Percentiles rank a stretch among this genome's conserved stretches.
Evolutionary conservation across 805 yeast genomes (phyloP).

Genomic region (Starmerella geochares): DNA sequence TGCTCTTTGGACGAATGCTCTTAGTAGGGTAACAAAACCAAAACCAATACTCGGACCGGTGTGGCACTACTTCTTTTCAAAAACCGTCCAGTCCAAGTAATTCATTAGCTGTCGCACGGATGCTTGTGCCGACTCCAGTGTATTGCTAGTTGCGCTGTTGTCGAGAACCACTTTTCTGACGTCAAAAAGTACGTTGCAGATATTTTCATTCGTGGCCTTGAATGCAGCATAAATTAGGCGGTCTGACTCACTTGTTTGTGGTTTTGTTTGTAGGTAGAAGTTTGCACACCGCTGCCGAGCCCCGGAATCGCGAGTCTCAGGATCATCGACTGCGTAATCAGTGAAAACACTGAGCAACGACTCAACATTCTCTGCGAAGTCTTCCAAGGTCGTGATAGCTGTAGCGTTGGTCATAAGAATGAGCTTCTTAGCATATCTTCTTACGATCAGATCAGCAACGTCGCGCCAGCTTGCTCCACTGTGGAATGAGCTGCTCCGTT

Average conservation of each 20-base stretch:
- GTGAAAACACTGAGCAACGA: background rate
- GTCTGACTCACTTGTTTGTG: background rate
- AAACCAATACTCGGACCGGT: too few relatives aligned
- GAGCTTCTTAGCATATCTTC: background rate
- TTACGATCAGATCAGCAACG: background rate
- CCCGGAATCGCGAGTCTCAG: background rate
- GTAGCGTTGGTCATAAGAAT: background rate
- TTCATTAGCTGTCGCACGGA: background rate
- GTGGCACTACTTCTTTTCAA: too few relatives aligned
- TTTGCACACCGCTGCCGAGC: background rate
- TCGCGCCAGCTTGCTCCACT: background rate
- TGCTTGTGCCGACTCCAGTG: background rate
- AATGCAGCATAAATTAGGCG: background rate
- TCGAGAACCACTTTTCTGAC: background rate
- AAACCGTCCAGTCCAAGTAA: background rate
- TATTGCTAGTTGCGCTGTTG: background rate
- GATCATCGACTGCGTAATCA: background rate
- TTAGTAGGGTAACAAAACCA: too few relatives aligned
- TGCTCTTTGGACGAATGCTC: too few relatives aligned
- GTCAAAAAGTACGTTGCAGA: background rate
- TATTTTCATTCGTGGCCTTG: background rate
- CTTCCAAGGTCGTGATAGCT: background rate
- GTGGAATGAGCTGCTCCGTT: background rate
- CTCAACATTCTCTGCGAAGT: background rate
- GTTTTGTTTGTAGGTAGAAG: background rate